A percentile compares a stretch with the other conserved stretches of the same genome.
Conservation (phyloP, 2,329 filamentous ascomycete genomes). For the Cordyceps farinosa region DNA sequence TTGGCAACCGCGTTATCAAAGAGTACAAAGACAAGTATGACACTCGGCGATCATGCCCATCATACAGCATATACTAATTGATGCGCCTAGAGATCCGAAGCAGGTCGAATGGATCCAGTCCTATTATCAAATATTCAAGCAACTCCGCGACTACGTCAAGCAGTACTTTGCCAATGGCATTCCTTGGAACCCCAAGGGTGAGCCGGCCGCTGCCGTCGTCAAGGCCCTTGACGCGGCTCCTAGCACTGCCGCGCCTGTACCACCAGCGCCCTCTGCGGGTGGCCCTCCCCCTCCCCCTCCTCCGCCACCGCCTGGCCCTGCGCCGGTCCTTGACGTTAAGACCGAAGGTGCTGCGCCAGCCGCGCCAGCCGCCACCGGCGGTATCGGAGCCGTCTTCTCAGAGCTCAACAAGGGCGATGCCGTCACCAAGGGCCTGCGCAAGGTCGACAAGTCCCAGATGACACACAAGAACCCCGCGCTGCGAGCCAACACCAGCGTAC, state of each 20-base stretch:
- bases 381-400: slow-evolving; percentile 84
- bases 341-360: slow-evolving; percentile 32
- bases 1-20: slow-evolving; percentile 89
- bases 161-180: slow-evolving; percentile 76
- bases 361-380: slow-evolving; percentile 45
- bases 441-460: slow-evolving; percentile 94
- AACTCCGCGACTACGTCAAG: slow-evolving; percentile 79
- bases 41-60: too few species aligned
- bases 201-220: slow-evolving; percentile 65
- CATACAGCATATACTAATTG: background rate
- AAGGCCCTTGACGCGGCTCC: slow-evolving; percentile 50
- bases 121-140: slow-evolving; percentile 88
- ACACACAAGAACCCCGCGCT: slow-evolving; percentile 96
- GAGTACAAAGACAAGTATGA: slow-evolving; percentile 71
- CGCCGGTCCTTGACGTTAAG: slow-evolving; percentile 61
- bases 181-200: slow-evolving; percentile 78
- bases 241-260: slow-evolving; percentile 38
- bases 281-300: slow-evolving; percentile 55
- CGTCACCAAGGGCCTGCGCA: slow-evolving; percentile 85
- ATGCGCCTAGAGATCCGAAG: slow-evolving; percentile 59
- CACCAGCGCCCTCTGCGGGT: slow-evolving; percentile 51
- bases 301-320: slow-evolving; percentile 64
- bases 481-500: slow-evolving; percentile 67
- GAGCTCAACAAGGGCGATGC: slow-evolving; percentile 84
- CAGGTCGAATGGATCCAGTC: slow-evolving; percentile 87